Evolutionary conservation across 495 filamentous ascomycete genomes (phyloP), one percentile per base, ranked within the genome.

Genomic region (Penicillium bovifimosum): DNA sequence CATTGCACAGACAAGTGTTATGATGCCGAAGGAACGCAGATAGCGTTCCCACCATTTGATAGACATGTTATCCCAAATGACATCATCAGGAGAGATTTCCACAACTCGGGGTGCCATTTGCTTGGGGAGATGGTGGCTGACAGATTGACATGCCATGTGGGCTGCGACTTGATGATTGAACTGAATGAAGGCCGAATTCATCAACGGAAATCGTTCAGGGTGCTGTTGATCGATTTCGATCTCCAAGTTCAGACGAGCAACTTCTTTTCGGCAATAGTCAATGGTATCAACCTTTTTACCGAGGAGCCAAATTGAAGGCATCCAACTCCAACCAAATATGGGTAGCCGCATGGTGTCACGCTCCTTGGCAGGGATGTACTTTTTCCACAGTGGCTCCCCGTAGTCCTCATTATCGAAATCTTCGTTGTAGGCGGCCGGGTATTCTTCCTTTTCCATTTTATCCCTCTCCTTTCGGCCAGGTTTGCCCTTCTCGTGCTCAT

Each of bases 151-250:
- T 52, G 92, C 92, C 93, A 98, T 97, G 61, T 98, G 93, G 2
- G 93, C 93, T 7, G 91, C 90, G 5, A 96, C 89, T 69, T 98
- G 93, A 61, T 96, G 88, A 59, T 97, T 96, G 78, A 98, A 98
- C 66, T 98, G 93, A 48, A 98, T 90, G 61, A 98, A 98, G 11
- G 93, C 93, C 10, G 95, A 96, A 60, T 91, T 96, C 92, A 98
- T 96, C 47, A 92, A 73, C 2, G 93, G 95, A 54, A 87, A 98
- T 27, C 83, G 83, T 58, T 96, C 92, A 0, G 87, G 88, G 29
- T 90, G 77, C 56, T 85, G 75, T 61, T 98, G 95, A 60, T 97
- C 95, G 29, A 86, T 71, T 64, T 96, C 92, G 47, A 98, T 96
- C 69, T 97, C 95, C 46, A 91, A 48, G 60, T 97, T 98, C 24